These are phyloP conservation scores for Aspergillus sp. DNA, from an alignment of 2,329 filamentous ascomycete genomes.

Conservation along the genomic window DNA sequence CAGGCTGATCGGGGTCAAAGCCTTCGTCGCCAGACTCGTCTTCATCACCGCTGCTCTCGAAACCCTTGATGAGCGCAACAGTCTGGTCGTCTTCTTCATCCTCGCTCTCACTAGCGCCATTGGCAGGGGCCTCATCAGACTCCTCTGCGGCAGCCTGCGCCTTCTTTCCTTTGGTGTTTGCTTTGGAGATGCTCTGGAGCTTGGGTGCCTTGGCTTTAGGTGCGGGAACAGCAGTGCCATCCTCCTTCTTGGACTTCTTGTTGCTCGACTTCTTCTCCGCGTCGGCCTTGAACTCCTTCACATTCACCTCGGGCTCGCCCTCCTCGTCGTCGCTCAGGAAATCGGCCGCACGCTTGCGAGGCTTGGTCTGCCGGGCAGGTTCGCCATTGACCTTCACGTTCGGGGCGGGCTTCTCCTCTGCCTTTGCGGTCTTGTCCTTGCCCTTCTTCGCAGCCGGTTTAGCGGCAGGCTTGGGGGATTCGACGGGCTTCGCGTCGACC, in stretches of 20 bases:
- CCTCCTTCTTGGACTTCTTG: slow-evolving; percentile 47
- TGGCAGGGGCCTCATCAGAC: slow-evolving; percentile 19
- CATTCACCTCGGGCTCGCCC: slow-evolving; percentile 22
- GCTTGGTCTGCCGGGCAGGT: slow-evolving; percentile 36
- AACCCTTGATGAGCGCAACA: slow-evolving; percentile 53
- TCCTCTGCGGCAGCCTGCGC: slow-evolving; percentile 42
- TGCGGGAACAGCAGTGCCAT: slow-evolving; percentile 28
- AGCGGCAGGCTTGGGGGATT: slow-evolving; percentile 25
- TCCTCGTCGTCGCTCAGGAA: slow-evolving; percentile 45
- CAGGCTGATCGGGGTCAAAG: slow-evolving; percentile 43
- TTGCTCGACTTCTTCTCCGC: slow-evolving; percentile 38
- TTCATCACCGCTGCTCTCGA: slow-evolving; percentile 55
- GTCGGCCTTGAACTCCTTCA: slow-evolving; percentile 16
- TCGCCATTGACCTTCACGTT: slow-evolving; percentile 33
- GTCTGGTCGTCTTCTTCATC: slow-evolving; percentile 51
- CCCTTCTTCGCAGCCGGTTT: slow-evolving; percentile 35
- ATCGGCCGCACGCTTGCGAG: slow-evolving; percentile 48
- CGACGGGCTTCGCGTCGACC: slow-evolving; percentile 32
- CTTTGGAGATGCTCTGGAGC: slow-evolving; percentile 8
- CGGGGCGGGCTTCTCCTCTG: slow-evolving; percentile 22
- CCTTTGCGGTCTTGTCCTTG: slow-evolving; percentile 18
- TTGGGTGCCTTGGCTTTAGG: slow-evolving; percentile 33
- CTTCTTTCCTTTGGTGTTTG: slow-evolving; percentile 42
- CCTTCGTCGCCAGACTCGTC: slow-evolving; percentile 48
- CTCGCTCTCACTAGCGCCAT: slow-evolving; percentile 23